phyloP scores from a whole-genome alignment of 768 basidiomycete species.

The Mycena indigotica region DNA sequence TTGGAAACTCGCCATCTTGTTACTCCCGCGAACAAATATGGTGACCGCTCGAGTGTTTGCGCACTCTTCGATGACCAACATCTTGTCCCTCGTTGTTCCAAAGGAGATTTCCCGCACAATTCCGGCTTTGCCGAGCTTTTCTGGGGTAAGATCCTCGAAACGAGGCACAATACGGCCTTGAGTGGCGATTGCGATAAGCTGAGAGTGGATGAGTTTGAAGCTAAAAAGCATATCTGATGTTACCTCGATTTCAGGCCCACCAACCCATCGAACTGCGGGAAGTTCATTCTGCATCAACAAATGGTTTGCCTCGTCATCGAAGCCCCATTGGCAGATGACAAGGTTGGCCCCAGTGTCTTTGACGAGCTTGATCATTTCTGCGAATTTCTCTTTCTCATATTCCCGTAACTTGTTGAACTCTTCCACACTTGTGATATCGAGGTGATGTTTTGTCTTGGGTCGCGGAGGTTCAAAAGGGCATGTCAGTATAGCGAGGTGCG shows the following conservation, averaged over 20 bases:
- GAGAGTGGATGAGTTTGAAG: slow-evolving; percentile 10
- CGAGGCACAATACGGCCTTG: slow-evolving; percentile 97
- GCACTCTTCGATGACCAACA: slow-evolving; percentile 99
- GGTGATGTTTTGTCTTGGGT: slow-evolving; percentile 98
- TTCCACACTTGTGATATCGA: slow-evolving; percentile 95
- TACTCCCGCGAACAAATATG: slow-evolving; percentile 94
- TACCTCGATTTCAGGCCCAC: slow-evolving; percentile 98
- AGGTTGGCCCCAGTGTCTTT: slow-evolving; percentile 97
- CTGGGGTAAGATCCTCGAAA: slow-evolving; percentile 91
- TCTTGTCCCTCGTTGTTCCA: slow-evolving; percentile 98
- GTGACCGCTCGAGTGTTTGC: slow-evolving; percentile 96
- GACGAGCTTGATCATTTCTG: slow-evolving; percentile 94
- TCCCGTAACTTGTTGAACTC: slow-evolving; percentile 94
- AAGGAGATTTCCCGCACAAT: slow-evolving; percentile 93
- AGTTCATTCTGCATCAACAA: slow-evolving; percentile 96
- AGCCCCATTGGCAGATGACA: slow-evolving; percentile 99
- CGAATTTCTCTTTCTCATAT: slow-evolving; percentile 96
- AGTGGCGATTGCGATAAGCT: slow-evolving; percentile 98
- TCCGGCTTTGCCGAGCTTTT: slow-evolving; percentile 92
- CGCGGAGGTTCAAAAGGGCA: slow-evolving; percentile 99
- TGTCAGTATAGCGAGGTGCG: slow-evolving; percentile 93
- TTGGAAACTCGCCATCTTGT: slow-evolving; percentile 82
- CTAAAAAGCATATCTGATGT: slow-evolving; percentile 1
- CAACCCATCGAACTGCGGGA: slow-evolving; percentile 98
- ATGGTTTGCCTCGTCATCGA: slow-evolving; percentile 99